phyloP scores from a whole-genome alignment of 208 protist genomes.

The Trichomonas vaginalis region DNA sequence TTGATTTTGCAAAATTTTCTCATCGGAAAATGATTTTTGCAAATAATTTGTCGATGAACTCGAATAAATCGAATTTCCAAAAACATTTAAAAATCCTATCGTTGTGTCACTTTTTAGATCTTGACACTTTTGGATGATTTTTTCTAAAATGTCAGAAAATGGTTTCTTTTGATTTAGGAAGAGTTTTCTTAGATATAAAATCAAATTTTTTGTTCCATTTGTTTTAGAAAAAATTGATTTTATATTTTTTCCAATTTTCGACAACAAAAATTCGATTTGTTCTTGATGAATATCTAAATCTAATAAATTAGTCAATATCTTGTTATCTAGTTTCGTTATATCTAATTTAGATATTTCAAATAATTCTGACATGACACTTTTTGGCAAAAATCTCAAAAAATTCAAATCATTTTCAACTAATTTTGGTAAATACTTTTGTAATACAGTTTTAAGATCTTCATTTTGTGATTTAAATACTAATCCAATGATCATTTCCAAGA shows the following conservation, averaged over 20 bases:
- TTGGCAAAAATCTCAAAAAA: too few species aligned
- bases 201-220: not conserved
- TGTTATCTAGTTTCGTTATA: too few species aligned
- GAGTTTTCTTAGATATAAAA: not conserved
- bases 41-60: not conserved
- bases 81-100: not conserved
- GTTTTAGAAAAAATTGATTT: not conserved
- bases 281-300: too few species aligned
- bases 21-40: not conserved
- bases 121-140: not conserved
- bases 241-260: not conserved
- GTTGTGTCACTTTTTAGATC: not conserved
- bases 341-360: too few species aligned
- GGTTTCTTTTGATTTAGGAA: not conserved
- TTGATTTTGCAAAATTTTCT: not conserved
- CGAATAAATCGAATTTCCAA: not conserved
- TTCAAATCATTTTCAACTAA: too few species aligned
- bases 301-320: too few species aligned
- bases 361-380: too few species aligned
- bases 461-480: too few species aligned
- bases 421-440: too few species aligned
- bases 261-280: too few species aligned
- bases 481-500: too few species aligned
- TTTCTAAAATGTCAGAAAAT: not conserved
- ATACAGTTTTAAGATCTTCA: too few species aligned